These are phyloP conservation scores for Picochlorum sp. DNA, from an alignment of 139 green algal species.

Conservation along the genomic window DNA sequence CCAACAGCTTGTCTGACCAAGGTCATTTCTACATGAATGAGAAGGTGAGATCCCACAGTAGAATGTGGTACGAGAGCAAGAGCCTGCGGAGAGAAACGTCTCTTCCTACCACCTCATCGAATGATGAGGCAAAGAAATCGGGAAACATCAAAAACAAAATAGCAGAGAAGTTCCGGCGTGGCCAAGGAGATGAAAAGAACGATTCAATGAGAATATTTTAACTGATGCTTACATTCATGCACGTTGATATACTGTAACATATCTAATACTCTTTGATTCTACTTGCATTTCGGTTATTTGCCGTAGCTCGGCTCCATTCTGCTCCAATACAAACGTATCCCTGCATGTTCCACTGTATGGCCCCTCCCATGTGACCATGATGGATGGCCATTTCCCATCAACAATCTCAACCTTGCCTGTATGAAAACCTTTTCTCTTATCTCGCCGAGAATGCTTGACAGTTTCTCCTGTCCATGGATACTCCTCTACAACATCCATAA, in stretches of 20 bases:
- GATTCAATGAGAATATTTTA: no score
- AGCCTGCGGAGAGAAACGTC: no score
- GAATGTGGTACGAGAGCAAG: no score
- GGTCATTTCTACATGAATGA: no score
- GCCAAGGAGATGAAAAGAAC: no score
- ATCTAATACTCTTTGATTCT: neutral
- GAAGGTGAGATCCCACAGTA: no score
- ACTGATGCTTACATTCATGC: neutral
- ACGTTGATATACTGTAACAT: conserved; percentile 8
- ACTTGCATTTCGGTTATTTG: conserved; percentile 27
- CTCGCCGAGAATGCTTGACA: conserved; percentile 24
- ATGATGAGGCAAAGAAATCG: no score
- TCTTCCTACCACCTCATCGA: no score
- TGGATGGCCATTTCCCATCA: neutral
- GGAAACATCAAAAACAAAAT: neutral
- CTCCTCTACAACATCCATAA: conserved; percentile 32
- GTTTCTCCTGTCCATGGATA: conserved; percentile 25
- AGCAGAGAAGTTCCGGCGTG: neutral
- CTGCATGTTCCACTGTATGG: conserved; percentile 16
- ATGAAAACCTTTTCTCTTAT: conserved; percentile 37
- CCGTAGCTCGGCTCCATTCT: conserved; percentile 11
- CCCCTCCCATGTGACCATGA: conserved; percentile 9
- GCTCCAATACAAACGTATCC: conserved; percentile 23
- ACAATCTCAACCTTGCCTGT: neutral
- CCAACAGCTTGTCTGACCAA: no score